These are phyloP conservation scores for Phytophthora uliginosa DNA, from an alignment of 352 stramenopile genomes.

Conservation along the genomic window DNA sequence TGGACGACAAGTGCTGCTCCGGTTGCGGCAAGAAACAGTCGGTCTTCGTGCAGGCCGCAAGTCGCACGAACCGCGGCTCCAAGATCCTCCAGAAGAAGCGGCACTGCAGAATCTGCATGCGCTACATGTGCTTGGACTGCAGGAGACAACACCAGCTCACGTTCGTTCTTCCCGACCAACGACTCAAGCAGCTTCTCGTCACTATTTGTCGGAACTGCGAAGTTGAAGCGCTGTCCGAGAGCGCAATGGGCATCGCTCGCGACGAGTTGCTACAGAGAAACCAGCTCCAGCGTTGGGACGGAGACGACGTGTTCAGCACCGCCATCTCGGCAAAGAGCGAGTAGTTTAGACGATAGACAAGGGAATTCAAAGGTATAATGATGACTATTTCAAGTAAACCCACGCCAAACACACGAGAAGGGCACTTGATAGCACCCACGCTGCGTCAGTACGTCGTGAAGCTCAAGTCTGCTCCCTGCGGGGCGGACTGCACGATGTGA, in stretches of 20 bases:
- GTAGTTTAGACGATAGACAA: constrained; percentile 16
- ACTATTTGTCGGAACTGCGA: constrained; percentile 44
- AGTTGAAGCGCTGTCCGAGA: constrained; percentile 22
- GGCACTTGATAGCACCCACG: background rate
- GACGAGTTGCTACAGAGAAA: constrained; percentile 35
- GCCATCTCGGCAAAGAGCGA: constrained; percentile 23
- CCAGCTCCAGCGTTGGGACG: constrained; percentile 20
- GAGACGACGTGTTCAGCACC: constrained; percentile 21
- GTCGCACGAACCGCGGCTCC: constrained; percentile 21
- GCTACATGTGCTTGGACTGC: constrained; percentile 58
- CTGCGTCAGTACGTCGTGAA: constrained; percentile 52
- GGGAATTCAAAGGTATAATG: constrained; percentile 22
- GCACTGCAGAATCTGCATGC: constrained; percentile 53
- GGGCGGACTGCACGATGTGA: constrained; percentile 63
- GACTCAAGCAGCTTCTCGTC: constrained; percentile 38
- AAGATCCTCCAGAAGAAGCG: constrained; percentile 34
- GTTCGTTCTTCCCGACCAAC: constrained; percentile 33
- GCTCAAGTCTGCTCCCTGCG: constrained; percentile 52
- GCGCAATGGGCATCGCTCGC: constrained; percentile 23
- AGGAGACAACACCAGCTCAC: constrained; percentile 53
- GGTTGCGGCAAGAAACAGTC: constrained; percentile 41
- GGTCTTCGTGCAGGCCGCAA: constrained; percentile 32
- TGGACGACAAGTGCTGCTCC: constrained; percentile 30
- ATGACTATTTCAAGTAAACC: constrained; percentile 22
- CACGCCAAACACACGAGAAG: background rate